Percentiles rank a stretch among this genome's conserved stretches.
Evolutionary conservation across 2,329 filamentous ascomycete species (phyloP).

Genomic region (Phyllachora maydis): DNA sequence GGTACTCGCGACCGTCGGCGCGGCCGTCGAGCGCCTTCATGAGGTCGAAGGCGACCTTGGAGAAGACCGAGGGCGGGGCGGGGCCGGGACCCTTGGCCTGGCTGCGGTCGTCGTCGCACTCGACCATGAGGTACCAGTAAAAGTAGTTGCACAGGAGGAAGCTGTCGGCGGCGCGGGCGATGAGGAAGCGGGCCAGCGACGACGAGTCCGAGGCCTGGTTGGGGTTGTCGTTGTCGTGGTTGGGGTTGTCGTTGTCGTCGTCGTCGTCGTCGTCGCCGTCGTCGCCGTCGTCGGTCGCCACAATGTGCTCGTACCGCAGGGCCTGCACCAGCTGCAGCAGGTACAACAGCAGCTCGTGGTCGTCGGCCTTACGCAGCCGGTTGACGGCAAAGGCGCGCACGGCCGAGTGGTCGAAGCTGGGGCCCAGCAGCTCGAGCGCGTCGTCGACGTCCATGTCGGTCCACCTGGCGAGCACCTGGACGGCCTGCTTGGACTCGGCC

Average conservation of each 20-base stretch:
- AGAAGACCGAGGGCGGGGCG: slow-evolving; percentile 68
- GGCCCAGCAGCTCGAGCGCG: slow-evolving; percentile 80
- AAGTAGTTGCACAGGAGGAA: slow-evolving; percentile 87
- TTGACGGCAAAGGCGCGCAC: slow-evolving; percentile 90
- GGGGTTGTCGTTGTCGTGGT: too few relatives aligned
- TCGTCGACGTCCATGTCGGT: slow-evolving; percentile 95
- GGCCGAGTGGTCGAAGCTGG: slow-evolving; percentile 71
- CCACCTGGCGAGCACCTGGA: slow-evolving; percentile 81
- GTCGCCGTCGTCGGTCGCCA: too few relatives aligned
- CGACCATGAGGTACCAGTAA: slow-evolving; percentile 97
- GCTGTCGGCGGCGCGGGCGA: slow-evolving; percentile 70
- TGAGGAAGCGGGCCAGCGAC: slow-evolving; percentile 74
- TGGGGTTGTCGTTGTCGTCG: too few relatives aligned
- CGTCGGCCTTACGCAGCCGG: slow-evolving; percentile 74
- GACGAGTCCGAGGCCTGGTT: slow-evolving; percentile 50
- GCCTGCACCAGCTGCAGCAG: slow-evolving; percentile 89
- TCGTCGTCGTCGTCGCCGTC: too few relatives aligned
- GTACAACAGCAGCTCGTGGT: slow-evolving; percentile 79
- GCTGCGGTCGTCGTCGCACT: slow-evolving; percentile 74
- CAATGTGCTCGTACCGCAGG: slow-evolving; percentile 74
- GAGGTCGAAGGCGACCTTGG: slow-evolving; percentile 88
- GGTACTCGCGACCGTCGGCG: slow-evolving; percentile 47
- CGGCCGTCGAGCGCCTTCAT: slow-evolving; percentile 68
- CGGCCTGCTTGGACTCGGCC: slow-evolving; percentile 70
- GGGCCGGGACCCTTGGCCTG: slow-evolving; percentile 54